Conservation (phyloP, 2,329 filamentous ascomycete genomes). For the Penicillium carneum region DNA sequence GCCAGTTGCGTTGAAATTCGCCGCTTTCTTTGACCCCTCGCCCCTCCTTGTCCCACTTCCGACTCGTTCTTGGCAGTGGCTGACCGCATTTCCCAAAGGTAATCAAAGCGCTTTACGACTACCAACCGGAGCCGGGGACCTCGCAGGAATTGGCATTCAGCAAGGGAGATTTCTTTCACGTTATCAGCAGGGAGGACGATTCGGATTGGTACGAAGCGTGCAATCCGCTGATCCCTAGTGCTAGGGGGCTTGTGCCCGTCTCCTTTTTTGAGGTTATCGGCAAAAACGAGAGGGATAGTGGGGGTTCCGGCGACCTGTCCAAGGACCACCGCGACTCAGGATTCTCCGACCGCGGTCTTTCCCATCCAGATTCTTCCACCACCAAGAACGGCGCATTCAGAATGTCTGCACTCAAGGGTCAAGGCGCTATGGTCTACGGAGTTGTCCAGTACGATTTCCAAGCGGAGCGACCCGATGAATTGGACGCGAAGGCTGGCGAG, state of each 20-base stretch:
- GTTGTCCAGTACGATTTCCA: slow-evolving; percentile 97
- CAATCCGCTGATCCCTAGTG: slow-evolving; percentile 84
- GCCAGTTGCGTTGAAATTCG: slow-evolving; percentile 1
- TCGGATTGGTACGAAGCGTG: slow-evolving; percentile 97
- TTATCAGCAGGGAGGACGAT: slow-evolving; percentile 94
- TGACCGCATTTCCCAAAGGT: slow-evolving; percentile 66
- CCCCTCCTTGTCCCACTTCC: slow-evolving; percentile 17
- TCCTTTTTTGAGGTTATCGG: slow-evolving; percentile 91
- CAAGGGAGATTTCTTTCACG: slow-evolving; percentile 96
- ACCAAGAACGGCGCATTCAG: slow-evolving; percentile 43
- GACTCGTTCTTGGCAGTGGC: slow-evolving; percentile 36
- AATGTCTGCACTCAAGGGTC: slow-evolving; percentile 59
- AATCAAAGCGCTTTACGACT: slow-evolving; percentile 95
- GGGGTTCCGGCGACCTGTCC: slow-evolving; percentile 66
- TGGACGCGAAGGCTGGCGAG: slow-evolving; percentile 93
- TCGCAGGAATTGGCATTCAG: slow-evolving; percentile 86
- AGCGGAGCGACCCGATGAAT: slow-evolving; percentile 91
- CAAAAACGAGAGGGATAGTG: slow-evolving; percentile 89
- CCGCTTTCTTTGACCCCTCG: slow-evolving; percentile 8
- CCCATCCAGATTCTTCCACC: slow-evolving; percentile 40
- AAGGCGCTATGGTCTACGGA: slow-evolving; percentile 91
- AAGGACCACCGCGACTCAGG: slow-evolving; percentile 80
- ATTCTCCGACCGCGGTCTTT: slow-evolving; percentile 69
- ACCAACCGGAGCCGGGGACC: slow-evolving; percentile 72
- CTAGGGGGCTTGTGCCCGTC: slow-evolving; percentile 89